A percentile compares a stretch with the other conserved stretches of the same genome.
Evolutionary conservation across 2,329 filamentous ascomycete species (phyloP).

Genomic region (Pseudogymnoascus sp.): DNA sequence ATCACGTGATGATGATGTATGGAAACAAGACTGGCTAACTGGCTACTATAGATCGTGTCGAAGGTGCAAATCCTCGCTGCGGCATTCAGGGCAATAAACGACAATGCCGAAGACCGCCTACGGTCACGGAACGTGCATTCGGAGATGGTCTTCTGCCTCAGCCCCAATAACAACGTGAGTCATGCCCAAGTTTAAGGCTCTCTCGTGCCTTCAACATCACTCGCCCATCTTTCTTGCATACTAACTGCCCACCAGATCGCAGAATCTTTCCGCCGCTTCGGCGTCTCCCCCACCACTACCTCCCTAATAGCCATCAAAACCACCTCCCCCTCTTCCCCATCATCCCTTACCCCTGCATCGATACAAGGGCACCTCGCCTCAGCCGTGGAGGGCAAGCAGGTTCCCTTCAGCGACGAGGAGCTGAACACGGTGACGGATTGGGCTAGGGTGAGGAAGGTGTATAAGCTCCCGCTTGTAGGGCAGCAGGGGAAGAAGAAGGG

Average conservation of each 20-base stretch:
- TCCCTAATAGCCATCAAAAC: slow-evolving; percentile 78
- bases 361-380: slow-evolving; percentile 51
- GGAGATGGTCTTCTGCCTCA: slow-evolving; percentile 47
- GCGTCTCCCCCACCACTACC: slow-evolving; percentile 62
- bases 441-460: slow-evolving; percentile 68
- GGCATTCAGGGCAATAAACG: slow-evolving; percentile 42
- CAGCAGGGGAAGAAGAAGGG: slow-evolving; percentile 31
- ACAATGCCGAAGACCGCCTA: slow-evolving; percentile 32
- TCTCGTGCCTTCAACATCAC: not conserved
- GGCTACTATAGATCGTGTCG: slow-evolving; percentile 35
- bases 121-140: slow-evolving; percentile 47
- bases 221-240: slow-evolving; percentile 1
- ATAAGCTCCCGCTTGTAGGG: slow-evolving; percentile 65
- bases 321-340: slow-evolving; percentile 41
- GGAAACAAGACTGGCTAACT: not conserved
- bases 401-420: slow-evolving; percentile 54
- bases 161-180: slow-evolving; percentile 45
- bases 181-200: not conserved
- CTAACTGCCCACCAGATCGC: slow-evolving; percentile 55
- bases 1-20: slow-evolving; percentile 15
- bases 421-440: slow-evolving; percentile 54
- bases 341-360: slow-evolving; percentile 39
- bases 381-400: slow-evolving; percentile 52
- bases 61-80: slow-evolving; percentile 40
- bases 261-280: slow-evolving; percentile 83